Percentiles rank a stretch among this genome's conserved stretches.
Conservation (phyloP, 805 yeast genomes). For the Maudiozyma saulgeensis region DNA sequence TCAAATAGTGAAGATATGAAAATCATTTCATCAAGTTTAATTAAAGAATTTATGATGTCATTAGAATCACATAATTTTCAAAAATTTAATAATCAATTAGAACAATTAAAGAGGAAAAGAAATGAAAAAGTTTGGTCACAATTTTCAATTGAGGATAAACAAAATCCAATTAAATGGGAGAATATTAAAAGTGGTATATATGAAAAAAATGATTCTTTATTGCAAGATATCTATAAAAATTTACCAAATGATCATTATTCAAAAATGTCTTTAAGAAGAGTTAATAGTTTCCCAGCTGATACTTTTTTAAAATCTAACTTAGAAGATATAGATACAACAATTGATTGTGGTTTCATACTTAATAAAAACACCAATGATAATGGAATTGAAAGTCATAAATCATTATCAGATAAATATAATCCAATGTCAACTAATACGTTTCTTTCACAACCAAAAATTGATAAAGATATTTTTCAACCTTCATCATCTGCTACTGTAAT, state of each 20-base stretch:
- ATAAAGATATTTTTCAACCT: background rate
- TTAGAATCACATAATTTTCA: constrained; percentile 12
- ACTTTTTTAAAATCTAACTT: constrained; percentile 4
- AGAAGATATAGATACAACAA: constrained; percentile 3
- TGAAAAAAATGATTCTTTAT: constrained; percentile 18
- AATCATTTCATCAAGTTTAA: constrained; percentile 13
- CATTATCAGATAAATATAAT: constrained; percentile 1
- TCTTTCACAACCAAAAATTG: background rate
- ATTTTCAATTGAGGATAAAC: constrained; percentile 13
- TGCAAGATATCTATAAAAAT: constrained; percentile 11
- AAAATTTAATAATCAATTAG: constrained; percentile 15
- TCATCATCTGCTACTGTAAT: no score
- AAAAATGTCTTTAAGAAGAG: background rate
- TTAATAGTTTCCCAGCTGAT: background rate
- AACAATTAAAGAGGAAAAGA: constrained; percentile 16
- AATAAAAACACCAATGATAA: background rate
- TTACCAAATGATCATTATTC: constrained; percentile 7
- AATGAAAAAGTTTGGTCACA: constrained; percentile 21
- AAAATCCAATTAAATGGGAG: constrained; percentile 16
- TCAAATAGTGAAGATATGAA: constrained; percentile 18
- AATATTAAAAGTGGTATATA: constrained; percentile 21
- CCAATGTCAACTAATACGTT: constrained; percentile 5
- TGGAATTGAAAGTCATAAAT: background rate
- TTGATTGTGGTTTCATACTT: background rate
- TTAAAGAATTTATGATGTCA: constrained; percentile 14